Evolutionary conservation across 768 basidiomycete genomes (phyloP).

Genomic region (Mycena rebaudengoi): DNA sequence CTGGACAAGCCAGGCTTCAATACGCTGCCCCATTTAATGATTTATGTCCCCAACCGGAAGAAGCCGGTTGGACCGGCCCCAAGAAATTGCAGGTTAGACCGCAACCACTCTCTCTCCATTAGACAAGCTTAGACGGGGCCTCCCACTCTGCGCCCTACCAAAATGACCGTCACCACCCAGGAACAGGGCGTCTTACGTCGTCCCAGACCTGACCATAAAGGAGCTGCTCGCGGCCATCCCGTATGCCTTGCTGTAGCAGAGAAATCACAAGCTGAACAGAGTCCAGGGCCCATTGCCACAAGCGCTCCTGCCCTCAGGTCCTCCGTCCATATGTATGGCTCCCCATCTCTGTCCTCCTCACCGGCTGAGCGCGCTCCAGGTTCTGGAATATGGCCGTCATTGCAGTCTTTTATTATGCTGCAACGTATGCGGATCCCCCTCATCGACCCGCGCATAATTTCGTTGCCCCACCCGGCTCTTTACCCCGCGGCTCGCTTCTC

Average conservation of each 20-base stretch:
- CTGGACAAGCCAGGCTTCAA: no score
- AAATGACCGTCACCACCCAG: slow-evolving; percentile 14
- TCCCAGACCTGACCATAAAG: slow-evolving; percentile 90
- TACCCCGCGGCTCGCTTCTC: slow-evolving; percentile 70
- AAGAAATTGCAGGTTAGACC: not conserved
- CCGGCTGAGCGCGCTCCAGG: slow-evolving; percentile 44
- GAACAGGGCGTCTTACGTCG: slow-evolving; percentile 69
- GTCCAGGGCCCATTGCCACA: slow-evolving; percentile 81
- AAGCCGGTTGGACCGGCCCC: no score
- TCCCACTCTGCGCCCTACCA: not conserved
- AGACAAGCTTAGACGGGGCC: not conserved
- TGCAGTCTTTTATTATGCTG: slow-evolving; percentile 69
- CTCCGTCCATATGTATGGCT: slow-evolving; percentile 75
- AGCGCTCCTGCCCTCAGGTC: slow-evolving; percentile 89
- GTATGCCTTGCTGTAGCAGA: slow-evolving; percentile 48
- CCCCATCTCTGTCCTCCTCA: not conserved
- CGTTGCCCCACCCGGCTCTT: slow-evolving; percentile 66
- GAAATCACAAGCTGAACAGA: not conserved
- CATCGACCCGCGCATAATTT: slow-evolving; percentile 62
- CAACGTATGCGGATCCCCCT: slow-evolving; percentile 70
- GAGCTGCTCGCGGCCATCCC: slow-evolving; percentile 87
- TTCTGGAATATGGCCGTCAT: slow-evolving; percentile 81
- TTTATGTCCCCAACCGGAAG: no score
- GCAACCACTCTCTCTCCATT: no score
- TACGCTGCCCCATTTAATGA: no score